Conservation (phyloP, 768 basidiomycete genomes). For the Boletus barrowsii region DNA sequence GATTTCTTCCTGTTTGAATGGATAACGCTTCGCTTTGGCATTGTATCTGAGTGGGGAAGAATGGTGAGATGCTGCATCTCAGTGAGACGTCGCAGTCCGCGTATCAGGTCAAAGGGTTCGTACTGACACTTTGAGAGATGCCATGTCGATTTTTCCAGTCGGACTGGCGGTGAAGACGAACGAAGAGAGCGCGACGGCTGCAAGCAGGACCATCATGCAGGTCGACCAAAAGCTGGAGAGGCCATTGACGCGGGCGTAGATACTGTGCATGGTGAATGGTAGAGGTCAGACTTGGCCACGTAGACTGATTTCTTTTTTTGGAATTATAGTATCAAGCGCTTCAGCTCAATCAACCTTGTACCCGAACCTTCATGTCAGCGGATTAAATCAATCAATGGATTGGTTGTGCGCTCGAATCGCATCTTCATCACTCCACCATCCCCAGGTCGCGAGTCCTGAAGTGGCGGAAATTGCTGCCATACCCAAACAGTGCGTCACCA, state of each 20-base stretch:
- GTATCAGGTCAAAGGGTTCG: not conserved
- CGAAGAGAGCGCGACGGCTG: conserved; percentile 69
- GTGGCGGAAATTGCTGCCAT: conserved; percentile 23
- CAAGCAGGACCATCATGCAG: conserved; percentile 70
- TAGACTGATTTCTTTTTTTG: conserved; percentile 9
- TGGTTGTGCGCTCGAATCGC: conserved; percentile 4
- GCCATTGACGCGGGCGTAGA: conserved; percentile 71
- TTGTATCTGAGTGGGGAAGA: conserved; percentile 36
- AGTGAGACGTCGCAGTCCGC: conserved; percentile 7
- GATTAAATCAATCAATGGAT: not conserved
- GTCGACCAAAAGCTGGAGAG: conserved; percentile 70
- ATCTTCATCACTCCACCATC: conserved; percentile 3
- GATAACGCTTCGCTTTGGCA: conserved; percentile 51
- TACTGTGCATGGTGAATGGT: conserved; percentile 55
- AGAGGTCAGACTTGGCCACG: not conserved
- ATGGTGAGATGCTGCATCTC: conserved; percentile 14
- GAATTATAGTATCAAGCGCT: not conserved
- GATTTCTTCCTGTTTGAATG: conserved; percentile 65
- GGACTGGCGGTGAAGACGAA: conserved; percentile 60
- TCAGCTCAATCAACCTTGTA: not conserved
- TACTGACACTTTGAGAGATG: conserved; percentile 76
- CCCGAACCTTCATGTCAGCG: conserved; percentile 8
- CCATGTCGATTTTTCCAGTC: conserved; percentile 53
- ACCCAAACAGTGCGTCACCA: conserved; percentile 17
- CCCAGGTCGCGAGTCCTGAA: not conserved